phyloP scores from a whole-genome alignment of 495 filamentous ascomycete genomes.

The Tetracladium setigerum region DNA sequence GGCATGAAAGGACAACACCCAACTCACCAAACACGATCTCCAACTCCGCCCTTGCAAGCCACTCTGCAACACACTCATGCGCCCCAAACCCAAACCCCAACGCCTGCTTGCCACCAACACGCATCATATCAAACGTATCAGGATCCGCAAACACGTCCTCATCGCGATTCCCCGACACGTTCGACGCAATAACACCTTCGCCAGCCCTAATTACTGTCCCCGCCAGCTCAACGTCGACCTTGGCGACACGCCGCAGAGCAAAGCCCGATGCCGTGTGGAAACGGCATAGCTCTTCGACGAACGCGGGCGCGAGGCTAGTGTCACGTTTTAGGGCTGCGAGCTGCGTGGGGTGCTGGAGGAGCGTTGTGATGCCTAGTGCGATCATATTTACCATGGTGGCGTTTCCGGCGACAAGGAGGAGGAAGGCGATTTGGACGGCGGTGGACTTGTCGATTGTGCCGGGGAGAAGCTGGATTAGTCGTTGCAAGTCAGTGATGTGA shows the following conservation, averaged over 20 bases:
- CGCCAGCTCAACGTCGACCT: constrained; percentile 34
- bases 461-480: constrained; percentile 20
- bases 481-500: background rate
- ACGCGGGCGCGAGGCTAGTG: constrained; percentile 22
- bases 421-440: constrained; percentile 34
- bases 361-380: constrained; percentile 32
- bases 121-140: constrained; percentile 34
- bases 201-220: constrained; percentile 33
- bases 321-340: constrained; percentile 30
- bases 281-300: constrained; percentile 39
- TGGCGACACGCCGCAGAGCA: constrained; percentile 34
- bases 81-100: constrained; percentile 36
- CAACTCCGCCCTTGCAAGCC: constrained; percentile 31
- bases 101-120: constrained; percentile 26
- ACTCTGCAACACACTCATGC: constrained; percentile 38
- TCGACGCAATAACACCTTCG: constrained; percentile 39
- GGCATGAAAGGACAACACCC: background rate
- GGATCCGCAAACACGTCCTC: constrained; percentile 33
- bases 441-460: constrained; percentile 31
- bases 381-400: constrained; percentile 44
- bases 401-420: constrained; percentile 39
- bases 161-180: constrained; percentile 38
- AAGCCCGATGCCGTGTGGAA: constrained; percentile 37
- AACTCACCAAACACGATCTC: constrained; percentile 31
- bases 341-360: constrained; percentile 30